A percentile compares a stretch with the other conserved stretches of the same genome.
Conservation (phyloP, 169 alveolate genomes). For the Cyclospora cayetanensis region DNA sequence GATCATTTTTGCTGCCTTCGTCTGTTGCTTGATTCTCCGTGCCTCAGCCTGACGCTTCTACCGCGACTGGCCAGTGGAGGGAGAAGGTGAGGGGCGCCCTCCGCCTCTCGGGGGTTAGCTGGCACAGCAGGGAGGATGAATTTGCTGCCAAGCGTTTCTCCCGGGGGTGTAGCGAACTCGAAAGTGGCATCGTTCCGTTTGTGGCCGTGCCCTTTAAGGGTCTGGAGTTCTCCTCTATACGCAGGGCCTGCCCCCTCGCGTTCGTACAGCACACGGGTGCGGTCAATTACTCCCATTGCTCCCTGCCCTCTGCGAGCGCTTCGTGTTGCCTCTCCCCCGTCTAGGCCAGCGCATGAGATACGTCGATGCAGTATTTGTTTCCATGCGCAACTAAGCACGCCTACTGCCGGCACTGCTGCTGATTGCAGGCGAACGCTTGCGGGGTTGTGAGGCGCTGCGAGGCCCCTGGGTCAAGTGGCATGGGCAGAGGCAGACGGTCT, state of each 20-base stretch:
- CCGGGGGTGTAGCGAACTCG: not conserved
- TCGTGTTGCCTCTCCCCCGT: too few species aligned
- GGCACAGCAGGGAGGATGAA: not conserved
- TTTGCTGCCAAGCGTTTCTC: slow-evolving; percentile 26
- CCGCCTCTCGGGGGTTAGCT: not conserved
- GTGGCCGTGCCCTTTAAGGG: slow-evolving; percentile 31
- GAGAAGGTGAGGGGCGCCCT: not conserved
- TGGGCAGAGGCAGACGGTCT: slow-evolving; percentile 23
- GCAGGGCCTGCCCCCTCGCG: slow-evolving; percentile 33
- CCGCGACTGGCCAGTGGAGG: not conserved
- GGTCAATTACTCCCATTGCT: not conserved
- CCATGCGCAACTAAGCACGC: not conserved
- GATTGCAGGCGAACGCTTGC: slow-evolving; percentile 36
- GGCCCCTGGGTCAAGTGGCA: slow-evolving; percentile 58
- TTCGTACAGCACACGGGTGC: slow-evolving; percentile 50
- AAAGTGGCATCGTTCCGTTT: not conserved
- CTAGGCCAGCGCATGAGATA: too few species aligned
- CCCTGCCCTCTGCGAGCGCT: too few species aligned
- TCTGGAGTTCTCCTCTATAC: slow-evolving; percentile 41
- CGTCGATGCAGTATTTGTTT: too few species aligned
- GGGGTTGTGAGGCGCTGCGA: not conserved
- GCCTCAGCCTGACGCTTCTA: slow-evolving; percentile 5
- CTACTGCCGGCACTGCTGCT: not conserved
- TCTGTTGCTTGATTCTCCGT: not conserved
- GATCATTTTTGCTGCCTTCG: too few species aligned